Evolutionary conservation across 495 filamentous ascomycete genomes (phyloP), one percentile per base, ranked within the genome.

Genomic region (Ramalina intermedia): DNA sequence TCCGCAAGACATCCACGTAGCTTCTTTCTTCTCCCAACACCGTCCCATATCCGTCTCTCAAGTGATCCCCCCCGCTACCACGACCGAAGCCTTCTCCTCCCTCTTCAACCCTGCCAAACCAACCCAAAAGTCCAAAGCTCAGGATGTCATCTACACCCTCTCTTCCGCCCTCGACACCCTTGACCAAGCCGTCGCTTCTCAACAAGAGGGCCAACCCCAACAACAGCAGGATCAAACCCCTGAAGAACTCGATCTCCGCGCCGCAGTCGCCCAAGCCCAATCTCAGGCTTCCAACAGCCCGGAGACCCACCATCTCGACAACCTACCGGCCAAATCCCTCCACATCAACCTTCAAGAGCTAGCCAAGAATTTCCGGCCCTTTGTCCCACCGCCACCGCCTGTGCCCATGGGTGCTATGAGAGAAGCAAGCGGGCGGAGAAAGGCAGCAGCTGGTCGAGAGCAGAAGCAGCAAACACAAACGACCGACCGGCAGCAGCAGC

Each of bases 11-110:
- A 71, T 96, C 40, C 81, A 81, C 53, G 70, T 94, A 27, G 87
- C 90, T 6, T 82, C 82, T 43, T 96, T 98, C 72, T 98, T 96
- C 68, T 91, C 91, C 49, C 83, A 90, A 52, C 87, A 98, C 69
- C 79, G 91, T 46, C 91, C 91, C 4, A 89, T 98, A 55, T 93
- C 86, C 47, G 75, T 95, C 57, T 89, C 84, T 24, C 75, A 79
- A 53, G 76, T 80, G 44, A 75, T 93, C 43, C 90, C 90, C 38
- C 78, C 80, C 37, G 67, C 76, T 12, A 73, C 85, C 37, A 81
- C 78, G 39, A 65, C 77, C 43, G 80, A 82, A 62, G 73, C 79
- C 36, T 95, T 95, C 60, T 79, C 84, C 49, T 69, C 80, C 36
- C 86, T 95, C 56, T 94, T 96, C 62, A 69, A 78, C 24, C 58